Conservation (phyloP, 495 filamentous ascomycete species). For the Aspergillus hancockii region DNA sequence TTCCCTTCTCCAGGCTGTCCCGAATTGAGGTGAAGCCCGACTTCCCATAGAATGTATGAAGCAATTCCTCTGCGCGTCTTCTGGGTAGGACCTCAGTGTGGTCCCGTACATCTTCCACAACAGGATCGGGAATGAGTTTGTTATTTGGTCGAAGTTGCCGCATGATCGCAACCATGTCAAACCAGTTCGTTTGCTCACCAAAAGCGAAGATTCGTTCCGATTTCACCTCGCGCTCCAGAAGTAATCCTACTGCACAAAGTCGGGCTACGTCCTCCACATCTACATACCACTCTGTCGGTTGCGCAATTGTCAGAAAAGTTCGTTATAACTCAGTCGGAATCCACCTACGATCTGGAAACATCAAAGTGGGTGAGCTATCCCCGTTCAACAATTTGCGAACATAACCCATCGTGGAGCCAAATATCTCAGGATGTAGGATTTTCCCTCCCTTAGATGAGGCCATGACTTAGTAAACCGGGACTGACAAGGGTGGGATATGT, state of each 20-base stretch:
- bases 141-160: constrained; percentile 22
- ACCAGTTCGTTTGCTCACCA: constrained; percentile 19
- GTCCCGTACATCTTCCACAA: neutral
- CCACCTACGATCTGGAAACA: constrained; percentile 25
- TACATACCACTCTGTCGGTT: constrained; percentile 40
- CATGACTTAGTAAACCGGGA: neutral
- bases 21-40: neutral
- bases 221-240: constrained; percentile 38
- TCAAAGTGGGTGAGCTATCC: constrained; percentile 13
- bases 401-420: constrained; percentile 24
- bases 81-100: neutral
- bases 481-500: neutral
- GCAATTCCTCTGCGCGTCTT: neutral
- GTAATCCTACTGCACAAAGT: constrained; percentile 49
- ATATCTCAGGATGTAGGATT: constrained; percentile 29
- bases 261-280: constrained; percentile 51
- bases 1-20: constrained; percentile 1
- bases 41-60: constrained; percentile 1
- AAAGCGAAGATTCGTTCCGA: constrained; percentile 46
- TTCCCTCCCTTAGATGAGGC: constrained; percentile 24
- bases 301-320: neutral
- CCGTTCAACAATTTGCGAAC: constrained; percentile 28
- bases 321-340: neutral
- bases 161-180: constrained; percentile 19
- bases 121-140: constrained; percentile 6